phyloP scores from a whole-genome alignment of 2,329 filamentous ascomycete genomes.

The Arthrobotrys sphaeroides region DNA sequence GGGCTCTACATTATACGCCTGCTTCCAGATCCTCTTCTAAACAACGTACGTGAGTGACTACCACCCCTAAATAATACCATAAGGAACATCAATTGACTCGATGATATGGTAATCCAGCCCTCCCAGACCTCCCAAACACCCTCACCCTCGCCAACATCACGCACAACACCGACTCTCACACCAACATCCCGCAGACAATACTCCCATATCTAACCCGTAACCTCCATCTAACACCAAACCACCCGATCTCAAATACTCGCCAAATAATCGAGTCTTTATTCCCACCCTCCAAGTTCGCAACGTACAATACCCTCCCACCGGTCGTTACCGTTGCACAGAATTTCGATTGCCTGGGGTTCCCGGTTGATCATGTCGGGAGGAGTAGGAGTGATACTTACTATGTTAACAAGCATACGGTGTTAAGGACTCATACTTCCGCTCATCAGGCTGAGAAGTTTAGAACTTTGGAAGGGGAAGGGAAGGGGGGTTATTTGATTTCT shows the following conservation, averaged over 20 bases:
- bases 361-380: slow-evolving; percentile 84
- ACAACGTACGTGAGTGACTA: slow-evolving; percentile 59
- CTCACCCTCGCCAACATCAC: slow-evolving; percentile 71
- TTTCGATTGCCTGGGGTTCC: slow-evolving; percentile 96
- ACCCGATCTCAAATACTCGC: slow-evolving; percentile 89
- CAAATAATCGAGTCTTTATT: slow-evolving; percentile 93
- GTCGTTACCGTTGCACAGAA: slow-evolving; percentile 87
- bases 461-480: slow-evolving; percentile 70
- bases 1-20: background rate
- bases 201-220: slow-evolving; percentile 76
- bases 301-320: slow-evolving; percentile 81
- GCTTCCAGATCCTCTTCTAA: slow-evolving; percentile 55
- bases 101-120: slow-evolving; percentile 56
- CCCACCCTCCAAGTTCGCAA: slow-evolving; percentile 74
- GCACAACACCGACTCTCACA: slow-evolving; percentile 80
- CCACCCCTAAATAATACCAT: slow-evolving; percentile 56
- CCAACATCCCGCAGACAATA: slow-evolving; percentile 82
- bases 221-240: slow-evolving; percentile 89
- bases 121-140: slow-evolving; percentile 59
- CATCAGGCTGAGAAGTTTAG: slow-evolving; percentile 87
- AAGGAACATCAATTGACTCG: too few species aligned
- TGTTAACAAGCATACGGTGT: slow-evolving; percentile 80
- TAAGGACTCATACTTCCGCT: slow-evolving; percentile 93
- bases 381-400: slow-evolving; percentile 95
- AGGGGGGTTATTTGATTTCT: slow-evolving; percentile 82